A percentile compares a stretch with the other conserved stretches of the same genome.
Conservation (phyloP, 2,329 filamentous ascomycete species). For the Fonsecaea erecta region DNA sequence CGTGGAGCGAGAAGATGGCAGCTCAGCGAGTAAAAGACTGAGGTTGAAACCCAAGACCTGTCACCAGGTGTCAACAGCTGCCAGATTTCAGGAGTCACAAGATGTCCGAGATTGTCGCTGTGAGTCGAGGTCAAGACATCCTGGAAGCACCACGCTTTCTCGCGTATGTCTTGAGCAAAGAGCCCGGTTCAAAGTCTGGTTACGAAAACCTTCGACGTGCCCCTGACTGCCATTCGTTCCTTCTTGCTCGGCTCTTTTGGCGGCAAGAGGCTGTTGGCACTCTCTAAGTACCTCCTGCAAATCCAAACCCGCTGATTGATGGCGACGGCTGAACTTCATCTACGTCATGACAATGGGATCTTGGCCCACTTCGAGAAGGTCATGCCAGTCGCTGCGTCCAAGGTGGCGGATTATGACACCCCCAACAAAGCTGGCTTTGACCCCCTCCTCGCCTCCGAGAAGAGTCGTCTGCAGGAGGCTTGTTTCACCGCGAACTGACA, state of each 20-base stretch:
- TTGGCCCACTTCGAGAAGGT: constrained; percentile 16
- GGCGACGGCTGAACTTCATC: constrained; percentile 22
- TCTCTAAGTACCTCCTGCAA: constrained; percentile 25
- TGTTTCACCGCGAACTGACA: background rate
- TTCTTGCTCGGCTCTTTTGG: constrained; percentile 17
- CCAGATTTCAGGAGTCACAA: no score
- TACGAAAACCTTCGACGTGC: constrained; percentile 26
- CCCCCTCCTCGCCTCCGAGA: background rate
- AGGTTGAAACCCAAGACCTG: no score
- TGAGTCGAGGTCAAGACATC: no score
- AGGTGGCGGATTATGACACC: constrained; percentile 8
- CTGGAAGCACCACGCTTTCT: constrained; percentile 14
- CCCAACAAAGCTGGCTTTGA: constrained; percentile 12
- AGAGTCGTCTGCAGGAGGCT: constrained; percentile 15
- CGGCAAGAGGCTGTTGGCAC: constrained; percentile 25
- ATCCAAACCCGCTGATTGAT: constrained; percentile 25
- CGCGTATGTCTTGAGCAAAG: constrained; percentile 22
- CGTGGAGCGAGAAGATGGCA: no score
- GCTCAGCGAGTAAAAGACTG: no score
- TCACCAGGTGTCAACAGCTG: no score
- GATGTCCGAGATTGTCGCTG: no score
- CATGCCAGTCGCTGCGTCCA: constrained; percentile 14
- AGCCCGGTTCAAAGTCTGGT: constrained; percentile 25
- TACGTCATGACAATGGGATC: constrained; percentile 22
- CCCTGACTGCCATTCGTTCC: constrained; percentile 23